Conservation (phyloP, 345 rosid genomes). For the Raphanus raphanistrum region DNA sequence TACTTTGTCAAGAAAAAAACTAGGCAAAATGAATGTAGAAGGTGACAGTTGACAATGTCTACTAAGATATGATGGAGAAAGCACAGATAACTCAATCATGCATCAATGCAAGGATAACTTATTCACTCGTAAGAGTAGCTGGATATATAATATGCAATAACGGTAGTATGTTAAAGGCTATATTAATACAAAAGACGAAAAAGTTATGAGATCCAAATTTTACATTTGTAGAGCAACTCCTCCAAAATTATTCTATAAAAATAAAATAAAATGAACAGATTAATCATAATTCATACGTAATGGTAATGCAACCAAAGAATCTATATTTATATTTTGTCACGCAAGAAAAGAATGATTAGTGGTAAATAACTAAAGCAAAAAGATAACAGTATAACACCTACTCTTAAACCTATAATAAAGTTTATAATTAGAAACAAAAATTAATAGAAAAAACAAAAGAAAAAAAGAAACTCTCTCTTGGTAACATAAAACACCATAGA, state of each 20-base stretch:
- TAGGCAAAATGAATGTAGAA: constrained; percentile 4
- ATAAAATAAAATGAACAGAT: neutral
- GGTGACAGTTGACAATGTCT: constrained; percentile 2
- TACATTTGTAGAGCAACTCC: neutral
- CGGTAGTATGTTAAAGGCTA: neutral
- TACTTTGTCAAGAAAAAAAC: constrained; percentile 5
- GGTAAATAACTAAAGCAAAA: neutral
- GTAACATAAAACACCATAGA: constrained; percentile 15
- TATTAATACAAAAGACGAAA: neutral
- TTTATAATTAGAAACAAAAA: constrained; percentile 10
- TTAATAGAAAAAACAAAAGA: neutral
- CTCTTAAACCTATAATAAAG: constrained; percentile 13
- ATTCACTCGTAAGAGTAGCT: constrained; percentile 3
- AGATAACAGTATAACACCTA: neutral
- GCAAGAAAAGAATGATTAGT: neutral
- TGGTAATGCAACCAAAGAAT: neutral
- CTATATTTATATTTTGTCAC: neutral
- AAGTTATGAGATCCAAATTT: neutral
- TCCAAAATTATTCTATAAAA: neutral
- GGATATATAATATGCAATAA: neutral
- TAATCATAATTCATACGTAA: neutral
- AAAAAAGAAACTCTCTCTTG: neutral
- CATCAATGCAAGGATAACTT: constrained; percentile 4
- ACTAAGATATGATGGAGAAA: constrained; percentile 9
- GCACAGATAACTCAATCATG: constrained; percentile 19